Percentiles rank a stretch among this genome's conserved stretches.
phyloP scores from a whole-genome alignment of 352 stramenopile genomes.

The Poterioochromonas sp. region DNA sequence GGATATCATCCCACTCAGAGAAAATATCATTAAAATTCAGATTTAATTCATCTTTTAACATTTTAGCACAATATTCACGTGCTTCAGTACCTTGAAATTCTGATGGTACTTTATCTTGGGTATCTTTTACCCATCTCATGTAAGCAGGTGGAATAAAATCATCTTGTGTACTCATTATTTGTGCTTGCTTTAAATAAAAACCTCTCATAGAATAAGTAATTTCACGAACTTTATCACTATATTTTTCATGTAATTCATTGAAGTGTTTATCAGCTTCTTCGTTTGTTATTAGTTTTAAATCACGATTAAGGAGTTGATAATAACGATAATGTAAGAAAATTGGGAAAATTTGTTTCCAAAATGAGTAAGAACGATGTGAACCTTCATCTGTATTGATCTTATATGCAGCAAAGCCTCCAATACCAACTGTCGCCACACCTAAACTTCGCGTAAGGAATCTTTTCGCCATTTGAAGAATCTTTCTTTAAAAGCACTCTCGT shows the following conservation, averaged over 20 bases:
- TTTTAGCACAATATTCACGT: background rate
- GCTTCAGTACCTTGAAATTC: conserved; percentile 1
- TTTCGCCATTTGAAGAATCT: too few species aligned
- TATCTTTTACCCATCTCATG: conserved; percentile 30
- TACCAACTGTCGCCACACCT: background rate
- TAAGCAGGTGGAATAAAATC: conserved; percentile 24
- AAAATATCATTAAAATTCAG: conserved; percentile 24
- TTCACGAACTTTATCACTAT: conserved; percentile 17
- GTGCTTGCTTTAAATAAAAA: conserved; percentile 26
- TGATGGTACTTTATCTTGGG: conserved; percentile 22
- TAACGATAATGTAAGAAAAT: conserved; percentile 1
- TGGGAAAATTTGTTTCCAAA: conserved; percentile 5
- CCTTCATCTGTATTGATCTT: background rate
- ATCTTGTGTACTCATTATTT: conserved; percentile 26
- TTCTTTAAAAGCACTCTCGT: too few species aligned
- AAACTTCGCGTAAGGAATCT: background rate
- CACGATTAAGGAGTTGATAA: background rate
- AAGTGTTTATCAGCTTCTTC: background rate
- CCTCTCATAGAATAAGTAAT: background rate
- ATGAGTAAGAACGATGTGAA: background rate
- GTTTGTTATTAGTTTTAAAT: background rate
- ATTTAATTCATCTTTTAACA: conserved; percentile 10
- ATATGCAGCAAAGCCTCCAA: conserved; percentile 3
- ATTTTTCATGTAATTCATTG: background rate
- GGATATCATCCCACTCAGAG: conserved; percentile 79